Conservation (phyloP, 352 stramenopile species). For the Peronospora belbahrii region DNA sequence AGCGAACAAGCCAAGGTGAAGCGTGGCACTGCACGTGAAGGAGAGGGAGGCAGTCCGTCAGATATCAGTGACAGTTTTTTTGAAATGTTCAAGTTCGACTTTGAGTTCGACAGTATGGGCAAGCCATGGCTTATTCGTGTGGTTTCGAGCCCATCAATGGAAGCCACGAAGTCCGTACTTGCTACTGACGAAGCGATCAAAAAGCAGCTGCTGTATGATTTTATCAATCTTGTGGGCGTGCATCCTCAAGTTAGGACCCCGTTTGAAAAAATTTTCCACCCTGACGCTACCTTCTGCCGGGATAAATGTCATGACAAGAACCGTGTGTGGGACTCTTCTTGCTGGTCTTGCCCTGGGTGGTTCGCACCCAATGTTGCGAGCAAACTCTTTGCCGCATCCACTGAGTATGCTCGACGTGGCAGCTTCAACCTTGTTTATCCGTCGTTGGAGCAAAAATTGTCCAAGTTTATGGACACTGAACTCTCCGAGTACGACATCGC, state of each 20-base stretch:
- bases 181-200: constrained; percentile 68
- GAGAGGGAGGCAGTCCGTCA: constrained; percentile 20
- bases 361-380: constrained; percentile 53
- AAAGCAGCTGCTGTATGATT: constrained; percentile 48
- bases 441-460: constrained; percentile 46
- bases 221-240: constrained; percentile 62
- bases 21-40: constrained; percentile 20
- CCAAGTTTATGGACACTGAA: constrained; percentile 45
- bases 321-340: constrained; percentile 55
- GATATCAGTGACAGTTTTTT: constrained; percentile 82
- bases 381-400: constrained; percentile 41
- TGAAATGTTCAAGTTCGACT: constrained; percentile 93
- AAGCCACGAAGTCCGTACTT: constrained; percentile 37
- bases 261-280: constrained; percentile 58
- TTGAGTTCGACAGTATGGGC: constrained; percentile 90
- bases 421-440: constrained; percentile 67
- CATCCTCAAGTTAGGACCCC: constrained; percentile 47
- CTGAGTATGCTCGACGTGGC: constrained; percentile 62
- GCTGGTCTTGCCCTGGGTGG: constrained; percentile 71
- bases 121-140: constrained; percentile 94
- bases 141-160: constrained; percentile 56
- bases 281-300: constrained; percentile 42
- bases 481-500: constrained; percentile 58
- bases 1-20: constrained; percentile 38
- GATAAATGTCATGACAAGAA: constrained; percentile 56